phyloP scores from a whole-genome alignment of 2,329 filamentous ascomycete genomes.

The Apiospora pterosperma region DNA sequence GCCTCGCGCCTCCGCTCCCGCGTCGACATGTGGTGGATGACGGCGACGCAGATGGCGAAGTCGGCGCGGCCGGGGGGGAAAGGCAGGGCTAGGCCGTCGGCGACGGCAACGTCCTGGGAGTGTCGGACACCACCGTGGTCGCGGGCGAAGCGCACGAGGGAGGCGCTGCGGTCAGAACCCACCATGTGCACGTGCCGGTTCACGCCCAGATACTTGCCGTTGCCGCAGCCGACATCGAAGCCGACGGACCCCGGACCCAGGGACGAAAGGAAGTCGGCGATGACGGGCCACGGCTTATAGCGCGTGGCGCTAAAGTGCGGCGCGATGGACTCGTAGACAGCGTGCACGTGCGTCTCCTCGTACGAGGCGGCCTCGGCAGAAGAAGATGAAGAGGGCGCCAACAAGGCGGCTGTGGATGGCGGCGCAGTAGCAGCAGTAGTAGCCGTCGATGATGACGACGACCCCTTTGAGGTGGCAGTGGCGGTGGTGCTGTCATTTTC shows the following conservation, averaged over 20 bases:
- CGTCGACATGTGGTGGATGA: conserved; percentile 90
- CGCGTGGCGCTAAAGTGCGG: conserved; percentile 79
- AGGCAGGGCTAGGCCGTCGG: conserved; percentile 80
- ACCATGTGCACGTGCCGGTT: conserved; percentile 76
- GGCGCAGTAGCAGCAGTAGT: background rate
- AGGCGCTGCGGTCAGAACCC: conserved; percentile 75
- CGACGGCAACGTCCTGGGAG: conserved; percentile 68
- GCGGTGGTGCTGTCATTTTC: background rate
- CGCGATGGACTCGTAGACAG: conserved; percentile 85
- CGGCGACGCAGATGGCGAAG: conserved; percentile 91
- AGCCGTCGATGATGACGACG: background rate
- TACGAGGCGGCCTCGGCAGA: conserved; percentile 52
- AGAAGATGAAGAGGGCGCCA: conserved; percentile 12
- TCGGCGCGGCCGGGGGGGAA: conserved; percentile 62
- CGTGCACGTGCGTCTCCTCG: conserved; percentile 84
- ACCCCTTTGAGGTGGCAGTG: background rate
- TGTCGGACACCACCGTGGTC: conserved; percentile 21
- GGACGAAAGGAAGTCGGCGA: conserved; percentile 70
- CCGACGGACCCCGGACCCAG: conserved; percentile 71
- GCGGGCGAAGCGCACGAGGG: conserved; percentile 49
- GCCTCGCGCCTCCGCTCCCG: conserved; percentile 67
- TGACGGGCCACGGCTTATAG: conserved; percentile 87
- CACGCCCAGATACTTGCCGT: conserved; percentile 89
- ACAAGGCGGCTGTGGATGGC: background rate
- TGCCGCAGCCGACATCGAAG: conserved; percentile 90